Evolutionary conservation across 805 yeast species (phyloP), one percentile per base, ranked within the genome.

Genomic region (Ogataea thermomethanolica): DNA sequence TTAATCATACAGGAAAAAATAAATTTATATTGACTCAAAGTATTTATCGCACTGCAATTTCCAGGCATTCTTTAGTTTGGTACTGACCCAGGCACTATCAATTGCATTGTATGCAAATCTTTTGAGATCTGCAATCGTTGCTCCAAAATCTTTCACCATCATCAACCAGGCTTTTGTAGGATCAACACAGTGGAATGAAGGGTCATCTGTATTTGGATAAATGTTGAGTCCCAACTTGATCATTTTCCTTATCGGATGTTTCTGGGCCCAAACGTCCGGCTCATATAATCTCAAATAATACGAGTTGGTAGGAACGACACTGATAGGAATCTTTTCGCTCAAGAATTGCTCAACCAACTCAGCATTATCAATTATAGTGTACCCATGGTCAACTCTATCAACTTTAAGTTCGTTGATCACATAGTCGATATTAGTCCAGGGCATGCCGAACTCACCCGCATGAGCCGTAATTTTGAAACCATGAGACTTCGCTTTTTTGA

Each of bases 121-220:
- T 30, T 47, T 45, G 29, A 59, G 42, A 33, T 58, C 53, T 3
- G 36, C 28, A 17, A 52, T 38, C 2, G 54, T 43, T 32, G 55
- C 54, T 21, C 49, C 64, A 39, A 59, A 59, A 36, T 52, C 44
- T 15, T 51, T 48, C 32, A 55, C 60, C 64, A 59, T 59, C 63
- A 59, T 59, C 39, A 47, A 37, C 64, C 64, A 59, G 2, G 58
- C 49, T 32, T 45, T 48, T 2, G 63, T 57, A 7, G 63, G 58
- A 35, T 58, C 53, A 4, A 58, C 61, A 32, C 52, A 49, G 35
- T 59, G 64, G 29, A 58, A 51, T 7, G 59, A 47, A 10, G 64
- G 64, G 41, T 59, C 64, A 37, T 59, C 64, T 7, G 64, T 57
- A 39, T 59, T 59, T 5, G 63, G 64, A 44, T 57, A 59, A 12